Percentiles rank a stretch among this genome's conserved stretches.
These are phyloP conservation scores for Pythium rishiriense DNA, from an alignment of 352 stramenopile genomes.

Conservation along the genomic window DNA sequence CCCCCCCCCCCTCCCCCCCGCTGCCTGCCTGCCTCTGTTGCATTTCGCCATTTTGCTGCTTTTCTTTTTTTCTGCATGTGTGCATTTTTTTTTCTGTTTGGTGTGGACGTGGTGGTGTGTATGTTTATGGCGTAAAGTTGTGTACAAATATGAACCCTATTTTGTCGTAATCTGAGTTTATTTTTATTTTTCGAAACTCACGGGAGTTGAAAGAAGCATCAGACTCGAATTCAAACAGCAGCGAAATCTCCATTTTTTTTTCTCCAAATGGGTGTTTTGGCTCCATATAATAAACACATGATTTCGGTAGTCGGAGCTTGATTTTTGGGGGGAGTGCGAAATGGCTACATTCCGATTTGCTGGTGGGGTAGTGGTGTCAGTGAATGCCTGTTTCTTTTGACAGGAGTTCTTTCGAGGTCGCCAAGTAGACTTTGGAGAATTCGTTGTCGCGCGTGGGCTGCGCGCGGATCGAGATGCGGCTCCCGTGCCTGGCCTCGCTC, in stretches of 20 bases:
- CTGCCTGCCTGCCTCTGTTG: too few species aligned
- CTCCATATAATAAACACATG: slow-evolving; percentile 17
- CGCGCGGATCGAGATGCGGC: slow-evolving; percentile 58
- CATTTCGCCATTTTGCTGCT: slow-evolving; percentile 1
- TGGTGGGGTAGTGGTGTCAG: too few species aligned
- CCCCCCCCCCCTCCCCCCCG: too few species aligned
- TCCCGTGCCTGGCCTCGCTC: slow-evolving; percentile 59
- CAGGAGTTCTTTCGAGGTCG: slow-evolving; percentile 68
- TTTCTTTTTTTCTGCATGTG: slow-evolving; percentile 3
- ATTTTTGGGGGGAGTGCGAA: neutral
- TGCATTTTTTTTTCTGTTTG: slow-evolving; percentile 5
- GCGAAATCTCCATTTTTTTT: neutral
- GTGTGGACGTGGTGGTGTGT: neutral
- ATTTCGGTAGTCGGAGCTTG: slow-evolving; percentile 27
- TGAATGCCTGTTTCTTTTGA: slow-evolving; percentile 52
- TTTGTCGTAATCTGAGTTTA: slow-evolving; percentile 24
- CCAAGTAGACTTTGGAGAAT: slow-evolving; percentile 71
- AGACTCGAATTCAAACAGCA: too few species aligned
- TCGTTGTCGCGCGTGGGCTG: slow-evolving; percentile 48
- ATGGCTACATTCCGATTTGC: slow-evolving; percentile 22
- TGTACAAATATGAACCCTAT: slow-evolving; percentile 3
- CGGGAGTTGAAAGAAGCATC: neutral
- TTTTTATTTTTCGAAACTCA: slow-evolving; percentile 25
- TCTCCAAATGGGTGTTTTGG: neutral
- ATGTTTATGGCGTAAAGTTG: neutral